phyloP scores from a whole-genome alignment of 306 rosid species.

The Dalbergia oliveri region DNA sequence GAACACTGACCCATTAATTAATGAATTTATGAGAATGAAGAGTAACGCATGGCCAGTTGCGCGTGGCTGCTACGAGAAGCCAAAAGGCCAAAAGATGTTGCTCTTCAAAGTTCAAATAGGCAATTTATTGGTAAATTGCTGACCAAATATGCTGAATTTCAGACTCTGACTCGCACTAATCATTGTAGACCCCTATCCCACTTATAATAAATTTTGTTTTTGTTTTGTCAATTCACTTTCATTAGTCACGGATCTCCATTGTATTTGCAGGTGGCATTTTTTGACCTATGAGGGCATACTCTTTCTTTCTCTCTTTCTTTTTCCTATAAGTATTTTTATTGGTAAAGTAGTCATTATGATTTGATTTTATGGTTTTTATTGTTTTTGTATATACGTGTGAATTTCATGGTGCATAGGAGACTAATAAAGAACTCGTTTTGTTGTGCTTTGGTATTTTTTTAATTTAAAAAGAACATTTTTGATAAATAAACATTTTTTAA shows the following conservation, averaged over 20 bases:
- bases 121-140: conserved; percentile 3
- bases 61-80: conserved; percentile 16
- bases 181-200: background rate
- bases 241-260: background rate
- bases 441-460: too few relatives aligned
- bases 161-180: background rate
- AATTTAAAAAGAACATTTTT: too few relatives aligned
- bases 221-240: conserved; percentile 6
- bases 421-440: too few relatives aligned
- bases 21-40: background rate
- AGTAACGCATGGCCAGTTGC: background rate
- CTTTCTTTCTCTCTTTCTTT: background rate
- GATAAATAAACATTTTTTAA: too few relatives aligned
- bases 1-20: background rate
- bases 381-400: too few relatives aligned
- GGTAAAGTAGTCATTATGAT: background rate
- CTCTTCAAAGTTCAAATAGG: conserved; percentile 26
- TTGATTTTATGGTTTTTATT: background rate
- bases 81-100: conserved; percentile 3
- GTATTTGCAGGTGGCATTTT: background rate
- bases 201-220: background rate
- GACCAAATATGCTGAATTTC: background rate
- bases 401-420: too few relatives aligned
- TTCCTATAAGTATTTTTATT: background rate
- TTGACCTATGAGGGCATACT: background rate